Base-by-base conservation (phyloP, 2,329 filamentous ascomycete genomes). In the Lecanosticta acicola region DNA sequence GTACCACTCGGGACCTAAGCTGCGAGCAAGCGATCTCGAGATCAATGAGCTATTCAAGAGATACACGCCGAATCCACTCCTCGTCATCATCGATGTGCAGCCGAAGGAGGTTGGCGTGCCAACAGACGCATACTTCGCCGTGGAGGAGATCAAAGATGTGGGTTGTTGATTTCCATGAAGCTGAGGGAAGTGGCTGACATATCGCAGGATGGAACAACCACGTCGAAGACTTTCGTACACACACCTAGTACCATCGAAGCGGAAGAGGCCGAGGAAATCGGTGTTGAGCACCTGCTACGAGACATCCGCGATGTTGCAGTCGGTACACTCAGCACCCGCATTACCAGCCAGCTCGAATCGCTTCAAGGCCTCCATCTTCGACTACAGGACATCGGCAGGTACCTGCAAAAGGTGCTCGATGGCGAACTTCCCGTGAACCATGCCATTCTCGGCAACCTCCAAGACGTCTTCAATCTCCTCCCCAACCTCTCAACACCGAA, bases 31-130 rank as follows among this genome's bases (percentile, higher is more conserved):
- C 37, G 93, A 98, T 76, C 75, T 98, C 58, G 87, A 97, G 74
- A 95, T 98, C 83, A 98, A 98, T 72, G 93, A 98, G 73, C 81
- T 98, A 49, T 97, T 98, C 81, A 98, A 98, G 78, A 82, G 90
- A 75, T 98, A 98, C 75, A 96, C 90, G 43, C 88, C 93, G 16
- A 94, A 97, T 65, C 93, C 93, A 41, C 76, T 98, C 58, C 79
- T 98, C 43, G 91, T 97, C 66, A 98, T 98, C 69, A 90, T 98
- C 59, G 93, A 98, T 66, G 93, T 98, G 53, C 91, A 97, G 71
- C 91, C 93, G 18, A 96, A 96, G 73, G 91, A 97, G 71, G 87
- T 94, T 16, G 93, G 93, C 51, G 93, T 98, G 43, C 93, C 93
- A 16, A 98, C 93, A 41, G 93, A 98, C 72, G 93, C 93, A 39